phyloP scores from a whole-genome alignment of 2,329 filamentous ascomycete species.

The Chaetomiaceae sp. region DNA sequence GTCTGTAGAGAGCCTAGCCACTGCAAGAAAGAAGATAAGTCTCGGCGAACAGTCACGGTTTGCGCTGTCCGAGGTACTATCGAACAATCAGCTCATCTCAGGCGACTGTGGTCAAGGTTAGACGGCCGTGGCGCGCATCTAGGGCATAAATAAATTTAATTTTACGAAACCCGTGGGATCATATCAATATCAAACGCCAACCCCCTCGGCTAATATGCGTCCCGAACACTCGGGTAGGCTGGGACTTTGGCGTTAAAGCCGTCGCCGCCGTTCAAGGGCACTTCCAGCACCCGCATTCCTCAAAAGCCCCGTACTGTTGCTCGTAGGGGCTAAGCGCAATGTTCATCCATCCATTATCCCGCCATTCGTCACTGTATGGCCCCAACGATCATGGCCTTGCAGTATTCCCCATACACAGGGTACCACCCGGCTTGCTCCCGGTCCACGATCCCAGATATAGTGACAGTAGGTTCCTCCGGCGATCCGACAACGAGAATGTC shows the following conservation, averaged over 20 bases:
- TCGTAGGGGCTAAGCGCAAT: neutral
- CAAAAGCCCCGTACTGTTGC: neutral
- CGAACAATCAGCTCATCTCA: no score
- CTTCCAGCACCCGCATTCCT: no score
- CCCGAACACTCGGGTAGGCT: neutral
- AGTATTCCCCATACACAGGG: slow-evolving; percentile 2
- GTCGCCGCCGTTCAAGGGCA: no score
- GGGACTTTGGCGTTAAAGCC: neutral
- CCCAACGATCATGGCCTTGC: slow-evolving; percentile 4
- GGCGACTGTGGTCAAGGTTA: no score
- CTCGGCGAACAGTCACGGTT: neutral
- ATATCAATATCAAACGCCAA: slow-evolving; percentile 3
- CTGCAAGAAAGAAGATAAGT: neutral
- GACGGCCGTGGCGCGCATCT: no score
- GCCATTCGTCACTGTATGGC: neutral
- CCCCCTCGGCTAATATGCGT: slow-evolving; percentile 2
- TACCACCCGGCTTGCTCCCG: slow-evolving; percentile 3
- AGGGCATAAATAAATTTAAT: no score
- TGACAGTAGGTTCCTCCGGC: neutral
- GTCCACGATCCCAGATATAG: neutral
- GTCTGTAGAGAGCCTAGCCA: neutral
- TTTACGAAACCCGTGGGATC: neutral
- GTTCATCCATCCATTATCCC: neutral
- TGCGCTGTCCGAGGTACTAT: neutral
- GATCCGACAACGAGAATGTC: neutral